Evolutionary conservation across 1,284 basidiomycete genomes (phyloP), one percentile per base, ranked within the genome.

Genomic region (Sporisorium iseilematis-ciliati): DNA sequence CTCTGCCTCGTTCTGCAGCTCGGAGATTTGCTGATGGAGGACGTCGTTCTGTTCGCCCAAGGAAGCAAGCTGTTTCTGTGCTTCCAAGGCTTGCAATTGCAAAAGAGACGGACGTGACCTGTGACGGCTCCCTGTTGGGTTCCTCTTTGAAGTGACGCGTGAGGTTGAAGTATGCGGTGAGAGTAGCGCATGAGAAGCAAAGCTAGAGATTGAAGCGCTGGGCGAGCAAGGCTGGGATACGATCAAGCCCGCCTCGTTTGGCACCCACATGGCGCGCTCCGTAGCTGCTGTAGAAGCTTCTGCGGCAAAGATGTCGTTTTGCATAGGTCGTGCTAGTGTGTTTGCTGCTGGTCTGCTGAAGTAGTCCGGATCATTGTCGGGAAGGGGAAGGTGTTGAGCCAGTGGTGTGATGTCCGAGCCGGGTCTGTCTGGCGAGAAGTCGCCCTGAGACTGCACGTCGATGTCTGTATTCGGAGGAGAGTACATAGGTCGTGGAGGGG

Each of bases 1-100:
- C 38, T 81, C 79, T 3, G 81, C 78, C 57, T 82, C 78, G 29
- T 48, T 33, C 23, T 81, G 78, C n/a, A 82, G 78, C 26, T 79
- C 77, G 1, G 75, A 70, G 29, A 82, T 72, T 45, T 82, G 79
- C 40, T 66, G 70, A 33, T 80, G 70, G 5, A 82, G 70, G 4
- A 67, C 57, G 10, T 82, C 80, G 56, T 82, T 82, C 38, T 81
- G 79, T 49, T 72, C 63, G 56, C 71, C 69, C 11, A 82, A 70
- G 5, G 52, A 53, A 3, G 75, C 77, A 18, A 82, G 77, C 60
- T 81, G 77, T 26, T 65, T 60, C 48, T 81, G 79, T 7, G 77
- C 70, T 35, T 76, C 74, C 10, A 71, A 23, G 4, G 78, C 60
- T 42, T 74, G 71, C 18, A 70, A 18, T 35, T 70, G 69, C 25